Percentiles rank a stretch among this genome's conserved stretches.
These are phyloP conservation scores for Scytalidium sp. DNA, from an alignment of 2,329 filamentous ascomycete species.

Conservation along the genomic window DNA sequence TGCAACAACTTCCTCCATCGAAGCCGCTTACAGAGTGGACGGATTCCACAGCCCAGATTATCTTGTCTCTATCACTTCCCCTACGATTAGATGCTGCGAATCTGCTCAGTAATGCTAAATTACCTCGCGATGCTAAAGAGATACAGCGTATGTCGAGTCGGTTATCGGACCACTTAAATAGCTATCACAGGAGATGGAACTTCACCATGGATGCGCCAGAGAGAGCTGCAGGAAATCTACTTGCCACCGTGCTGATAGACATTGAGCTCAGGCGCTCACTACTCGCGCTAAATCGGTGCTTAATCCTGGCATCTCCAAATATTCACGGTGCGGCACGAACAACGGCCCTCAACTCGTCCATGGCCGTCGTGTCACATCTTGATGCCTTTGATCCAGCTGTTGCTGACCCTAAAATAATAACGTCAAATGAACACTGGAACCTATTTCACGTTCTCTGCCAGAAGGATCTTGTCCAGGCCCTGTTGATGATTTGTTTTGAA, in stretches of 20 bases:
- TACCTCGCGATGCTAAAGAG: conserved; percentile 2
- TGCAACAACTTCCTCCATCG: conserved; percentile 11
- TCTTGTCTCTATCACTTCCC: conserved; percentile 9
- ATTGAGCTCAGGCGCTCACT: conserved; percentile 13
- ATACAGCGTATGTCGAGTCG: background rate
- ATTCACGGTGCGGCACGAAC: conserved; percentile 10
- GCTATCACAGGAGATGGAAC: background rate
- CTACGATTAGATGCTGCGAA: conserved; percentile 10
- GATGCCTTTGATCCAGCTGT: conserved; percentile 18
- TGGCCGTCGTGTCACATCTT: conserved; percentile 16
- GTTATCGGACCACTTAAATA: background rate
- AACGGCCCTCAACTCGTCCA: conserved; percentile 12
- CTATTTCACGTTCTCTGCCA: conserved; percentile 16
- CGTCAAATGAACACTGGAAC: conserved; percentile 15
- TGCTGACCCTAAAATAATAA: conserved; percentile 15
- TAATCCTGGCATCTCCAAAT: conserved; percentile 5
- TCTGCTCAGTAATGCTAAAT: conserved; percentile 10
- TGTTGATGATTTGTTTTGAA: conserved; percentile 15
- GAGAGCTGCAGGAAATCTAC: conserved; percentile 3
- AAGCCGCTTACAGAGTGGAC: conserved; percentile 12
- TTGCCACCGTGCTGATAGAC: conserved; percentile 15
- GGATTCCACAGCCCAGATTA: conserved; percentile 15
- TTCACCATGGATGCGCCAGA: background rate
- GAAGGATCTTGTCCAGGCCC: conserved; percentile 14
- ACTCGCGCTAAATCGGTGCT: conserved; percentile 12